Evolutionary conservation across 2,329 filamentous ascomycete species (phyloP).

Genomic region (Fusarium decemcellulare): DNA sequence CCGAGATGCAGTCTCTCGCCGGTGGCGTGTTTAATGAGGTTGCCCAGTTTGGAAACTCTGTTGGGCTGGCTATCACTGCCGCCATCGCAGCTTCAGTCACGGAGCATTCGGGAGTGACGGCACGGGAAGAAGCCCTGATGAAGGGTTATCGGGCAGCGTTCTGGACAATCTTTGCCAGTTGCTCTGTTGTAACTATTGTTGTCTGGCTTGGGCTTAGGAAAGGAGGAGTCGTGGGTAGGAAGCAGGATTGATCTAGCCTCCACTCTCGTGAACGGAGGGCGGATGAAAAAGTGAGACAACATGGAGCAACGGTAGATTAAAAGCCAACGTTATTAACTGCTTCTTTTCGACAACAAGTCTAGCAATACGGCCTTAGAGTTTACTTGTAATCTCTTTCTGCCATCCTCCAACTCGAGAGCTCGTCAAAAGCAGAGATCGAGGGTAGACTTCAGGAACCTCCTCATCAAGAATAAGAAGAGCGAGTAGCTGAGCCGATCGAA

Average conservation of each 20-base stretch:
- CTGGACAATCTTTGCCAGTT: conserved; percentile 64
- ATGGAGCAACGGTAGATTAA: too few relatives aligned
- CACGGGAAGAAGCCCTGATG: conserved; percentile 57
- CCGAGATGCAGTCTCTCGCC: conserved; percentile 68
- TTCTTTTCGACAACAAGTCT: too few relatives aligned
- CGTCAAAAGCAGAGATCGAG: conserved; percentile 17
- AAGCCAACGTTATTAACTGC: too few relatives aligned
- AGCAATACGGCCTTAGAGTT: neutral
- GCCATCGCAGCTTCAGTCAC: conserved; percentile 63
- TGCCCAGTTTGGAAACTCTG: conserved; percentile 68
- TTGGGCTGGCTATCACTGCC: conserved; percentile 66
- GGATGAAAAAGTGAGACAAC: too few relatives aligned
- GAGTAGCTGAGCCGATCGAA: conserved; percentile 17
- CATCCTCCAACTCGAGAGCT: conserved; percentile 3
- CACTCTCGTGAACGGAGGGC: too few relatives aligned
- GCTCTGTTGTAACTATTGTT: conserved; percentile 53
- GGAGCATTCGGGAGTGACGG: conserved; percentile 50
- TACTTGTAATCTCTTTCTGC: neutral
- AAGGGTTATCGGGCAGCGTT: conserved; percentile 66
- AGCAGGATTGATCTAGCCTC: conserved; percentile 49
- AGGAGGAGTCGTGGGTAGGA: conserved; percentile 64
- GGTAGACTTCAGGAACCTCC: conserved; percentile 3
- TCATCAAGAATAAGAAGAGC: conserved; percentile 16
- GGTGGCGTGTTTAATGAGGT: conserved; percentile 73
- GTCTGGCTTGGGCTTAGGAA: conserved; percentile 58